Conservation (phyloP, 805 yeast species). For the Vanderwaltozyma verrucispora region DNA sequence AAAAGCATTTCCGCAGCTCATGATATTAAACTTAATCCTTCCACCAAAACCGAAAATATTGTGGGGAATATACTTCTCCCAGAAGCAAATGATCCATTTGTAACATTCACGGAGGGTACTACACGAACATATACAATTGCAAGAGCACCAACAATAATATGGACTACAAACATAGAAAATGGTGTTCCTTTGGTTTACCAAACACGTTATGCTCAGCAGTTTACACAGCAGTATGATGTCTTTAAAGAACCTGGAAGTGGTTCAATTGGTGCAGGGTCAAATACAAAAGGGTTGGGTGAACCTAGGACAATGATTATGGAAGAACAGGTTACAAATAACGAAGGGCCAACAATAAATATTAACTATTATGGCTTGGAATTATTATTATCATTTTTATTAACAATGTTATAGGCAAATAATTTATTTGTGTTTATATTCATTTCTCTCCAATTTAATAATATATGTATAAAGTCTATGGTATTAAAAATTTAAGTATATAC, state of each 20-base stretch:
- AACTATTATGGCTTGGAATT: too few species aligned
- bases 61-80: too few species aligned
- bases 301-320: background rate
- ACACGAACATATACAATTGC: constrained; percentile 20
- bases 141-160: constrained; percentile 31
- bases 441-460: too few species aligned
- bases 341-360: too few species aligned
- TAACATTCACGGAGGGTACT: constrained; percentile 13
- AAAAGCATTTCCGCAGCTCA: too few species aligned
- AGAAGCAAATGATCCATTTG: constrained; percentile 5
- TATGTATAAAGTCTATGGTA: background rate
- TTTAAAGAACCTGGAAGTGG: constrained; percentile 44
- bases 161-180: constrained; percentile 37
- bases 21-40: too few species aligned
- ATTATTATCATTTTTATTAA: too few species aligned
- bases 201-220: constrained; percentile 39
- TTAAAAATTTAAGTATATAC: background rate
- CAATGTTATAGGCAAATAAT: too few species aligned
- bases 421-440: too few species aligned
- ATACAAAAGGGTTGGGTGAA: constrained; percentile 52
- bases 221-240: constrained; percentile 31
- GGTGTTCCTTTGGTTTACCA: constrained; percentile 33
- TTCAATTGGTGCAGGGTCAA: constrained; percentile 58
- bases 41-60: too few species aligned
- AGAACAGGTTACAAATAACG: too few species aligned